Evolutionary conservation across 495 filamentous ascomycete genomes (phyloP).

Genomic region (Neurospora intermedia): DNA sequence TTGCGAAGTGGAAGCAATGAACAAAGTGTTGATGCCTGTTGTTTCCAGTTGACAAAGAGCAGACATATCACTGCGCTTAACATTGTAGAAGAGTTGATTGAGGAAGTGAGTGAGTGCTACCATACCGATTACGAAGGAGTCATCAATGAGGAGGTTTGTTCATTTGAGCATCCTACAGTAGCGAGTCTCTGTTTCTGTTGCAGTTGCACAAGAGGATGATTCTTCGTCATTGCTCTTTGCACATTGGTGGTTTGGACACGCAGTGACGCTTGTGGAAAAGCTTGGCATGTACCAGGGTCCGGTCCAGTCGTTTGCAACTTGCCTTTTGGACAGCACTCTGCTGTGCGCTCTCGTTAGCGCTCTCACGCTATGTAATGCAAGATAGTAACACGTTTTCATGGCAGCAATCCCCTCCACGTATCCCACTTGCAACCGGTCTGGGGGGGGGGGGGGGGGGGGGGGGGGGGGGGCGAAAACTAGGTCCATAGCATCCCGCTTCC

Average conservation of each 20-base stretch:
- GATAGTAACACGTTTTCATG: neutral
- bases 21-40: neutral
- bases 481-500: neutral
- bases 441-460: neutral
- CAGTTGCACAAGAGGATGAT: neutral
- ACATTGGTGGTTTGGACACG: neutral
- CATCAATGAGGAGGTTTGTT: no score
- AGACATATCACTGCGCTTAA: no score
- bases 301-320: neutral
- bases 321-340: neutral
- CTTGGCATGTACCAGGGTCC: neutral
- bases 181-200: neutral
- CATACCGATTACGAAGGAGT: no score
- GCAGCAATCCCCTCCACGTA: neutral
- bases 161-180: no score
- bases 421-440: neutral
- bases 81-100: no score
- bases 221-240: neutral
- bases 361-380: no score
- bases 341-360: no score
- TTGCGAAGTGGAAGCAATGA: neutral
- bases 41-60: neutral
- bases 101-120: no score
- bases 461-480: neutral
- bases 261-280: neutral